phyloP scores from a whole-genome alignment of 495 filamentous ascomycete species.

The Neurospora sp. region DNA sequence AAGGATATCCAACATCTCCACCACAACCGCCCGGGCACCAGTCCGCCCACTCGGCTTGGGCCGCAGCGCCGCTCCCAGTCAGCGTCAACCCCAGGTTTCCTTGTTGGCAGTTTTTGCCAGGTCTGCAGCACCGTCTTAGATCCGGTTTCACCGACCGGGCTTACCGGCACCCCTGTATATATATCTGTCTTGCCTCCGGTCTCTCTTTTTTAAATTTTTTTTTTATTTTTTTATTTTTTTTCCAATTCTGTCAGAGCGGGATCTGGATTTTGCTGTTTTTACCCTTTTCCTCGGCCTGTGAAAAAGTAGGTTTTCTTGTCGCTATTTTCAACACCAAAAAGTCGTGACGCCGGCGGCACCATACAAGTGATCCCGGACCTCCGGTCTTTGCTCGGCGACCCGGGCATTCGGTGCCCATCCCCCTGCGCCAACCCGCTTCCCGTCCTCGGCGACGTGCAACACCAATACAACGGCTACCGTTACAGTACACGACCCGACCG shows the following conservation, averaged over 20 bases:
- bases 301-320: not conserved
- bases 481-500: not conserved
- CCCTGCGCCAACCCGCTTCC: not conserved
- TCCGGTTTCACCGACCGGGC: conserved; percentile 1
- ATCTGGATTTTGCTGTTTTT: not conserved
- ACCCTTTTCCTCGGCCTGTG: not conserved
- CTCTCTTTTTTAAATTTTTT: not conserved
- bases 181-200: not conserved
- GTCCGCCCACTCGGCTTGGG: not conserved
- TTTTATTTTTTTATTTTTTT: not conserved
- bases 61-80: not conserved
- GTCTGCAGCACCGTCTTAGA: not conserved
- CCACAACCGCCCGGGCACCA: not conserved
- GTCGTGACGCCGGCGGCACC: not conserved
- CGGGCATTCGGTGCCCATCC: not conserved
- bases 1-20: not conserved
- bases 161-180: conserved; percentile 3
- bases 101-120: not conserved
- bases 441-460: conserved; percentile 1
- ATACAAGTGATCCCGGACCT: not conserved
- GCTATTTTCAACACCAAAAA: not conserved
- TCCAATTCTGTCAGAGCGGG: not conserved
- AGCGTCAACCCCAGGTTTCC: not conserved
- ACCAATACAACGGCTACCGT: not conserved
- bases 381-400: not conserved